A percentile compares a stretch with the other conserved stretches of the same genome.
Evolutionary conservation across 2,329 filamentous ascomycete genomes (phyloP).

Genomic region (Epichloe hybrida): DNA sequence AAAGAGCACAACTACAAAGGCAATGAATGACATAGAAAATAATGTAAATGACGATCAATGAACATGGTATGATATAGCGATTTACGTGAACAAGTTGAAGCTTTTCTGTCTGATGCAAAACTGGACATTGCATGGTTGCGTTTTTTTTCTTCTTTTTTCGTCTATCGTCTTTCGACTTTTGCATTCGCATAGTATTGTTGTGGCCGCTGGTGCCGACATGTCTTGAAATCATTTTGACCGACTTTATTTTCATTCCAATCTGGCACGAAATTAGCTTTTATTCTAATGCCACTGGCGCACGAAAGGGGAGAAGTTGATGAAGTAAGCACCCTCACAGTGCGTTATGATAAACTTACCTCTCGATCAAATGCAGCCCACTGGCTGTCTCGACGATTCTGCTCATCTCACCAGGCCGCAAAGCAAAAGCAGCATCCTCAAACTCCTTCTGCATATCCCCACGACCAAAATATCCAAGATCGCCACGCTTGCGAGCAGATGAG

Average conservation of each 20-base stretch:
- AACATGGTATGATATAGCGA: neutral
- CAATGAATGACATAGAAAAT: neutral
- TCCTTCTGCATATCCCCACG: constrained; percentile 96
- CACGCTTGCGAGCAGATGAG: constrained; percentile 85
- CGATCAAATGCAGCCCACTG: constrained; percentile 88
- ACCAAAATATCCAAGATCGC: constrained; percentile 91
- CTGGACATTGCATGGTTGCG: neutral
- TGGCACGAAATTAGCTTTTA: neutral
- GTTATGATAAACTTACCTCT: constrained; percentile 47
- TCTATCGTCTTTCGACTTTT: neutral
- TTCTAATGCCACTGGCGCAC: neutral
- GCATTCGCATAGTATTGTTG: neutral
- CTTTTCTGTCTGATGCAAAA: neutral
- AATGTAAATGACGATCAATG: neutral
- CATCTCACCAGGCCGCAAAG: constrained; percentile 73
- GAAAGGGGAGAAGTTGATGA: neutral
- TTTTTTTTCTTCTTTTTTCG: neutral
- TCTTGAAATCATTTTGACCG: neutral
- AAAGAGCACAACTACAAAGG: neutral
- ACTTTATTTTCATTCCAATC: neutral
- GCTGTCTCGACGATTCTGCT: constrained; percentile 83
- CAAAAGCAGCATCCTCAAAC: constrained; percentile 92
- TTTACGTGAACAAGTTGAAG: neutral
- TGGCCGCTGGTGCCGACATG: neutral
- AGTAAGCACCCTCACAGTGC: neutral